Conservation (phyloP, 2,329 filamentous ascomycete genomes). For the Pseudopithomyces maydicus region DNA sequence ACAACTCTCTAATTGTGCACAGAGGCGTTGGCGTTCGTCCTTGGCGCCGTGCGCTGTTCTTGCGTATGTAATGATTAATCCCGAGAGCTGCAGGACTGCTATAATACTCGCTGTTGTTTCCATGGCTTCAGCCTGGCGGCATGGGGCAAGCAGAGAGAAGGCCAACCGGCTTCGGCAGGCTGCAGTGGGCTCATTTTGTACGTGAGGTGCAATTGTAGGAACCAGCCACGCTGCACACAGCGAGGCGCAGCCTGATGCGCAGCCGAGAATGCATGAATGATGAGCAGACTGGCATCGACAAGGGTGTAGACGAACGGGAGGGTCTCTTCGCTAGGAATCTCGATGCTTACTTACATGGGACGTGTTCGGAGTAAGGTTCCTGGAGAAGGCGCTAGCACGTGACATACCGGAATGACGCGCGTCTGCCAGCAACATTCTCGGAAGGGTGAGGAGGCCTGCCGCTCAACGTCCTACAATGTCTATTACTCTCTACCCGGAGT, state of each 20-base stretch:
- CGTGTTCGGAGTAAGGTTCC: not conserved
- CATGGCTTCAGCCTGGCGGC: not conserved
- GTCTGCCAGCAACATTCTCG: not conserved
- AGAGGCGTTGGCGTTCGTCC: not conserved
- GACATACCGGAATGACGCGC: constrained; percentile 1
- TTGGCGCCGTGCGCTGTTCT: not conserved
- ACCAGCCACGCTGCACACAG: not conserved
- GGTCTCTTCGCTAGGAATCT: too few species aligned
- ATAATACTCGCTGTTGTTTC: not conserved
- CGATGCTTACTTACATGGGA: too few species aligned
- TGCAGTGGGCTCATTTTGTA: too few species aligned
- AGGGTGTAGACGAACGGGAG: too few species aligned
- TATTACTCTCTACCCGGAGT: not conserved
- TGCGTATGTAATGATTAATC: not conserved
- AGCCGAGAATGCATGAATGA: not conserved
- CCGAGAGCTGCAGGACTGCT: not conserved
- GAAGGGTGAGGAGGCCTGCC: not conserved
- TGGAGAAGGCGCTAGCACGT: constrained; percentile 1
- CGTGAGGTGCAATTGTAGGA: not conserved
- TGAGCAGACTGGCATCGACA: too few species aligned
- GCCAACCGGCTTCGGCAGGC: too few species aligned
- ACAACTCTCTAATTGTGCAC: too few species aligned
- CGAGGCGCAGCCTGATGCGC: not conserved
- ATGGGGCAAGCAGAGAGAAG: too few species aligned
- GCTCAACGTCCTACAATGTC: not conserved